Base-by-base conservation (phyloP, 345 rosid species). In the Syzygium jambos region DNA sequence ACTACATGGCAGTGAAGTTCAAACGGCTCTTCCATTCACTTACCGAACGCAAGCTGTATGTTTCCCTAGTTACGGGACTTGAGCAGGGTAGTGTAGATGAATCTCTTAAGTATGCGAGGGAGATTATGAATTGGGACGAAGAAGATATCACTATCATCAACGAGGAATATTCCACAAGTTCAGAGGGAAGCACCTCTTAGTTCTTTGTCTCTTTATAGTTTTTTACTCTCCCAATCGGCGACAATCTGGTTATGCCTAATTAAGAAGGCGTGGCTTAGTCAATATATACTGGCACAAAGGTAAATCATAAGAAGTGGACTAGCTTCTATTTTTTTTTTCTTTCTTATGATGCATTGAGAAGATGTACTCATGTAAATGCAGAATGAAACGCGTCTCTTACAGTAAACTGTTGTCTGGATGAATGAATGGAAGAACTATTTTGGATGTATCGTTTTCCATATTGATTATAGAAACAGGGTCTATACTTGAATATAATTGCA, bases 1-100 rank as follows among this genome's bases (percentile, higher is more conserved):
- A 96, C 85, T 98, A 92, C 77, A 89, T 96, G 4, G 98, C 95
- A 10, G 85, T 86, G 52, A 92, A 95, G 95, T 98, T 95, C 92
- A 98, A 95, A 94, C 92, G 92, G 88, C 73, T 94, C 61, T 95
- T 94, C 91, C 63, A 52, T 9, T 86, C 89, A 3, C 94, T 95
- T 8, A 93, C 94, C 13, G 95, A 51, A 43, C 93, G 85, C 41
- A 96, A 95, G 93, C 89, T 96, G 92, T 95, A 90, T 61, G 98
- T 91, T 54, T 89, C 93, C 3, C 86, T 59, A 43, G 93, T 91
- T 84, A 95, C 95, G 2, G 95, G 90, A 25, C 89, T 93, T 89
- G 95, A 94, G 86, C 91, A 91, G 55, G 98, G 96, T 6, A 89
- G 87, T 30, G 96, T 96, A 19, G 94, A 92, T 80, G 92, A 88